Conservation (phyloP, 441 rosid species). For the Aleurites moluccanus region DNA sequence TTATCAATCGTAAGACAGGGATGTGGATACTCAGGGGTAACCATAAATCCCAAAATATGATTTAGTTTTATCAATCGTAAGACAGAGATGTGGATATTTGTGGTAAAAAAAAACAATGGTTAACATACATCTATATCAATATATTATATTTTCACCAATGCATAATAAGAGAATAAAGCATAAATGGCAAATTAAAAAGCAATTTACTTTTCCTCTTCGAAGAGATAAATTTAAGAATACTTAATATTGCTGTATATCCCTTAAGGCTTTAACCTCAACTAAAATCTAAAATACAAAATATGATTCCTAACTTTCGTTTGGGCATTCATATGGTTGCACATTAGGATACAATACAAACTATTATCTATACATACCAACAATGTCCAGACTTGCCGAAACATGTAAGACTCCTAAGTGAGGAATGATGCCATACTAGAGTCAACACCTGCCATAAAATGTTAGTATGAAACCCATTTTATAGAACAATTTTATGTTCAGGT, state of each 20-base stretch:
- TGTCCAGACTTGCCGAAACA: constrained; percentile 74
- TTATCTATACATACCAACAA: constrained; percentile 64
- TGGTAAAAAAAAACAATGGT: background rate
- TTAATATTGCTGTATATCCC: no score
- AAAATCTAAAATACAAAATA: background rate
- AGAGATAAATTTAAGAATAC: background rate
- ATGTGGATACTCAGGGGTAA: no score
- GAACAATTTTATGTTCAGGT: background rate
- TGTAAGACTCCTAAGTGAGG: constrained; percentile 62
- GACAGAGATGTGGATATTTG: no score
- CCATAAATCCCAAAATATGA: no score
- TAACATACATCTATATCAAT: background rate
- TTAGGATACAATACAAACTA: constrained; percentile 6
- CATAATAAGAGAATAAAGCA: background rate
- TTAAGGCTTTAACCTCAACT: background rate
- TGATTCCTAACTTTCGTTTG: background rate
- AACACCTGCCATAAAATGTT: constrained; percentile 54
- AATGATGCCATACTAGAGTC: constrained; percentile 81
- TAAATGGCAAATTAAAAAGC: constrained; percentile 1
- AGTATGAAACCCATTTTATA: background rate
- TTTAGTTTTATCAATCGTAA: no score
- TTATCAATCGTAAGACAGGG: no score
- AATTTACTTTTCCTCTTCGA: background rate
- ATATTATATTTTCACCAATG: no score
- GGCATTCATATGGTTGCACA: background rate